Evolutionary conservation across 495 filamentous ascomycete species (phyloP).

Genomic region (Pyrenula massariospora): DNA sequence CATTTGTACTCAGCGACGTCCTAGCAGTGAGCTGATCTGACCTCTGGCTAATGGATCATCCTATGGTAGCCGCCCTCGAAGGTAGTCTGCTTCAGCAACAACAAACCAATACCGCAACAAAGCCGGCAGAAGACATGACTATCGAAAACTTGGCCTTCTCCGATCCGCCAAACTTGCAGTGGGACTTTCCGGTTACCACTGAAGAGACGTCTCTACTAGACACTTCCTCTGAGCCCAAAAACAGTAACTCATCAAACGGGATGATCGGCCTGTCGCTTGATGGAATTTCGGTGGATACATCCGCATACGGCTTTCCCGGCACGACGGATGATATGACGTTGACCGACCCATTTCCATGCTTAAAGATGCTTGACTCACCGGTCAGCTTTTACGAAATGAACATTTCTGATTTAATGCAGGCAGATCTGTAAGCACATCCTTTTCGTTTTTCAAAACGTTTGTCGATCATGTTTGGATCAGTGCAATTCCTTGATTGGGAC

Average conservation of each 20-base stretch:
- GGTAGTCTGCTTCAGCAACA: background rate
- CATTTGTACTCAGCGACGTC: background rate
- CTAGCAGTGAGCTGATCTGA: background rate
- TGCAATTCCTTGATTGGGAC: no score
- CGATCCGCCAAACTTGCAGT: background rate
- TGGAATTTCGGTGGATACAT: background rate
- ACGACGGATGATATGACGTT: background rate
- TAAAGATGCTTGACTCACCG: background rate
- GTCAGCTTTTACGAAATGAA: background rate
- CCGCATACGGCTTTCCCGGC: background rate
- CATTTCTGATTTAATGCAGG: conserved; percentile 4
- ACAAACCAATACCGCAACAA: background rate
- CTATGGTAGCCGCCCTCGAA: background rate
- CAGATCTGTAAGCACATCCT: conserved; percentile 4
- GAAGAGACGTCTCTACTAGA: background rate
- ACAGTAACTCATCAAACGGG: background rate
- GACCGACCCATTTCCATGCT: background rate
- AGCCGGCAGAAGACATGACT: background rate
- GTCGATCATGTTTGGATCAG: no score
- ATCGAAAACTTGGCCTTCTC: background rate
- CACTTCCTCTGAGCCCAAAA: background rate
- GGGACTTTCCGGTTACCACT: background rate
- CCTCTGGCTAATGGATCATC: background rate
- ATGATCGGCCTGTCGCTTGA: background rate
- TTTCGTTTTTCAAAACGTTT: no score